These are phyloP conservation scores for Pseudocercospora eumusae DNA, from an alignment of 2,329 filamentous ascomycete genomes.

Conservation along the genomic window DNA sequence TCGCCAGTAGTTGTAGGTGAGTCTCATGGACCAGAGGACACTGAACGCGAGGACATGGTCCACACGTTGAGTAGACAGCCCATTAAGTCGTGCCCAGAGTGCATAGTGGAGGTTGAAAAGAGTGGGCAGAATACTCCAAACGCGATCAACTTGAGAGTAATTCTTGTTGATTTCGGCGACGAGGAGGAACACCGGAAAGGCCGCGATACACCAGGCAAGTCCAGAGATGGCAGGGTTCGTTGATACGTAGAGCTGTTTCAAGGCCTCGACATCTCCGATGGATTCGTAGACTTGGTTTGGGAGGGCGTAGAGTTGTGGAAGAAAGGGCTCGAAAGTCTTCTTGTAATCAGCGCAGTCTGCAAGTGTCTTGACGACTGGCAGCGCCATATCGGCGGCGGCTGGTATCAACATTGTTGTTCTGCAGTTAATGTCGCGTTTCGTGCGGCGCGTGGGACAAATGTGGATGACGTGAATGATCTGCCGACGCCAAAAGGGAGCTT, in stretches of 20 bases:
- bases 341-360: constrained; percentile 75
- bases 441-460: neutral
- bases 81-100: constrained; percentile 76
- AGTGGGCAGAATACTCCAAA: constrained; percentile 87
- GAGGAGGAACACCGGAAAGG: constrained; percentile 72
- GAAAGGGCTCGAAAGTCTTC: constrained; percentile 73
- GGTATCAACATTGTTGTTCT: constrained; percentile 2
- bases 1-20: constrained; percentile 97
- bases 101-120: constrained; percentile 83
- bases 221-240: constrained; percentile 85
- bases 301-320: constrained; percentile 62
- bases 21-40: constrained; percentile 65
- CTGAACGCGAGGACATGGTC: constrained; percentile 72
- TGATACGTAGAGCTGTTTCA: constrained; percentile 72
- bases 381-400: constrained; percentile 20
- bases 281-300: constrained; percentile 54
- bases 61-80: constrained; percentile 68
- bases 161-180: constrained; percentile 85
- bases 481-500: neutral
- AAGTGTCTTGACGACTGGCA: constrained; percentile 70
- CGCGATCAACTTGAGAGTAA: constrained; percentile 92
- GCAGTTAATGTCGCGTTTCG: neutral
- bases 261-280: constrained; percentile 59
- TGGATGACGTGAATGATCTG: constrained; percentile 8
- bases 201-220: constrained; percentile 68